A percentile compares a stretch with the other conserved stretches of the same genome.
phyloP scores from a whole-genome alignment of 345 rosid species.

The Noccaea caerulescens region DNA sequence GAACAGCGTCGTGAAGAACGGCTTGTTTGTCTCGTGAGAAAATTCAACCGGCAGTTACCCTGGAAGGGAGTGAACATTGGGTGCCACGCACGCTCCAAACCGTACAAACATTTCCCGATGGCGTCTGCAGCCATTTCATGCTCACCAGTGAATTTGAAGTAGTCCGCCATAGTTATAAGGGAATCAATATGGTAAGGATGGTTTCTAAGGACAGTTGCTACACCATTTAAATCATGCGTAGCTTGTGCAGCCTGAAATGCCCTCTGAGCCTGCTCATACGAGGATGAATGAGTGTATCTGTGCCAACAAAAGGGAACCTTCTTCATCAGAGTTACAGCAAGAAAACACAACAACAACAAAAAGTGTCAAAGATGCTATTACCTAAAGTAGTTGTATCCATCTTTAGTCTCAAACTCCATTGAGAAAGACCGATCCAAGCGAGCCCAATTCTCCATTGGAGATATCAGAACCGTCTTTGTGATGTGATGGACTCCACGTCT shows the following conservation, averaged over 20 bases:
- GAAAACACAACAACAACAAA: not conserved
- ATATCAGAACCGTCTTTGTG: slow-evolving; percentile 67
- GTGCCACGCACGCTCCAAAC: slow-evolving; percentile 89
- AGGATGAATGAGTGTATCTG: slow-evolving; percentile 50
- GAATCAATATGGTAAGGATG: slow-evolving; percentile 90
- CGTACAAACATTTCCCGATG: slow-evolving; percentile 76
- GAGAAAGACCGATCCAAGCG: slow-evolving; percentile 91
- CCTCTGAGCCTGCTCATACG: slow-evolving; percentile 74
- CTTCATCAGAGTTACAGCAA: slow-evolving; percentile 16
- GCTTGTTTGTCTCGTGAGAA: slow-evolving; percentile 78
- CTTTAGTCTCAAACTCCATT: slow-evolving; percentile 80
- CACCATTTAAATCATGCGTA: slow-evolving; percentile 78
- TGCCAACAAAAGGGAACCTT: not conserved
- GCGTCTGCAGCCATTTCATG: slow-evolving; percentile 90
- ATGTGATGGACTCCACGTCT: slow-evolving; percentile 73
- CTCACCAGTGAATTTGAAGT: slow-evolving; percentile 80
- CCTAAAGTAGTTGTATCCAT: slow-evolving; percentile 74
- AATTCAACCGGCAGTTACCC: slow-evolving; percentile 76
- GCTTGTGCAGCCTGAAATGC: slow-evolving; percentile 86
- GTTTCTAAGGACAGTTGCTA: slow-evolving; percentile 65
- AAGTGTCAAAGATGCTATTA: slow-evolving; percentile 27
- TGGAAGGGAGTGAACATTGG: slow-evolving; percentile 75
- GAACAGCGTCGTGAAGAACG: slow-evolving; percentile 73
- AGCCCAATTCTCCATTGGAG: slow-evolving; percentile 85
- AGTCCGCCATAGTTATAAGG: slow-evolving; percentile 90